phyloP scores from a whole-genome alignment of 345 rosid genomes.

The Eucalyptus curtisii region DNA sequence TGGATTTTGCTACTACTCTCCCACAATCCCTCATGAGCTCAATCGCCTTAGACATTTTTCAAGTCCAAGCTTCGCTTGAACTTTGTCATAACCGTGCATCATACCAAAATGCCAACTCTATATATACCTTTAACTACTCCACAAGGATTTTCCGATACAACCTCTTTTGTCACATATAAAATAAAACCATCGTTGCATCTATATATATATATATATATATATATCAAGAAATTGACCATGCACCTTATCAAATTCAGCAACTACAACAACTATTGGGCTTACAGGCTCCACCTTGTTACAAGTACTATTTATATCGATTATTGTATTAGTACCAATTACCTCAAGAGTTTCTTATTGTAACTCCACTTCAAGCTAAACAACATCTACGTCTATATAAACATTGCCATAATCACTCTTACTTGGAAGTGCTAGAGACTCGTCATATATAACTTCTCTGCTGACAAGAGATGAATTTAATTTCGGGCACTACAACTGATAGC shows the following conservation, averaged over 20 bases:
- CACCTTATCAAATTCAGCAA: not conserved
- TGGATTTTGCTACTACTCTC: not conserved
- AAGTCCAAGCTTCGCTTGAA: not conserved
- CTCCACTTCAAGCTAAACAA: not conserved
- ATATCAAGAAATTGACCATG: rapidly evolving
- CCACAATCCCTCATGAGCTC: not conserved
- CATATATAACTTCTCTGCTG: rapidly evolving
- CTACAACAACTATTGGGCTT: not conserved
- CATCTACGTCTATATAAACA: rapidly evolving
- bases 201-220: not conserved
- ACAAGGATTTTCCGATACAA: not conserved
- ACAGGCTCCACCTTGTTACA: rapidly evolving
- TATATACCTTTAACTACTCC: not conserved
- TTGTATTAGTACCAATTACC: rapidly evolving
- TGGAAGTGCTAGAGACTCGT: not conserved
- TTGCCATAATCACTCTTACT: rapidly evolving
- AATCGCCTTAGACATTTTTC: rapidly evolving
- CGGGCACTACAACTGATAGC: rapidly evolving
- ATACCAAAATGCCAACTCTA: not conserved
- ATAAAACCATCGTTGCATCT: not conserved
- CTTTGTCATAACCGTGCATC: rapidly evolving
- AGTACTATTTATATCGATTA: not conserved
- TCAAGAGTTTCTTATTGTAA: not conserved
- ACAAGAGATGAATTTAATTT: not conserved
- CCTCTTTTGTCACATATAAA: not conserved